phyloP scores from a whole-genome alignment of 768 basidiomycete species.

The Xerocomellus dryophilus region DNA sequence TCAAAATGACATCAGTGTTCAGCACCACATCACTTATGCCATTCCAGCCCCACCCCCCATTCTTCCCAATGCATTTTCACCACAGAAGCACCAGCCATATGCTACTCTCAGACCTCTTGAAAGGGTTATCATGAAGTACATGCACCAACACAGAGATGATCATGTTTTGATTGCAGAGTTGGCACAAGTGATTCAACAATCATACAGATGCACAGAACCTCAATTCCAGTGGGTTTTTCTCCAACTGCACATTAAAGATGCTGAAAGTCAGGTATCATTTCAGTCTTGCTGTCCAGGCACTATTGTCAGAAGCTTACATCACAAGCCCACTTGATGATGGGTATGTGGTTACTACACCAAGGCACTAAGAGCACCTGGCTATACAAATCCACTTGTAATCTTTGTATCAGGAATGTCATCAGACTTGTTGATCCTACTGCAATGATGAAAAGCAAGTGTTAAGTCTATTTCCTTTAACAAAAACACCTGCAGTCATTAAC shows the following conservation, averaged over 20 bases:
- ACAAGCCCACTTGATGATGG: conserved; percentile 32
- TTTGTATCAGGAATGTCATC: not conserved
- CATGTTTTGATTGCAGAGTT: conserved; percentile 14
- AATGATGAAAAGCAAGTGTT: not conserved
- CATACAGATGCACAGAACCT: conserved; percentile 12
- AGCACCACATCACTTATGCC: not conserved
- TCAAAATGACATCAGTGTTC: not conserved
- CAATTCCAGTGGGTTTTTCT: conserved; percentile 22
- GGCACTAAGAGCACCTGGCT: conserved; percentile 10
- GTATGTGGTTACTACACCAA: conserved; percentile 29
- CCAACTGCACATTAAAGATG: not conserved
- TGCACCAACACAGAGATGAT: not conserved
- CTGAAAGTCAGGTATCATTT: not conserved
- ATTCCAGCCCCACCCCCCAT: not conserved
- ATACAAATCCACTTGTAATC: not conserved
- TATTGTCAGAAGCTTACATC: conserved; percentile 29
- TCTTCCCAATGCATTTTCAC: conserved; percentile 19
- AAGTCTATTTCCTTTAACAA: not conserved
- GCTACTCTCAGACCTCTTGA: conserved; percentile 17
- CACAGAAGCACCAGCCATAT: conserved; percentile 21
- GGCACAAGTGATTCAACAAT: conserved; percentile 9
- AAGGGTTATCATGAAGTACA: conserved; percentile 20
- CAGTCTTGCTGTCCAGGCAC: conserved; percentile 20
- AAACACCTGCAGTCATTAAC: not conserved
- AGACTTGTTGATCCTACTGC: not conserved